Conservation (phyloP, 1,284 basidiomycete genomes). For the Cutaneotrichosporon cavernicola region DNA sequence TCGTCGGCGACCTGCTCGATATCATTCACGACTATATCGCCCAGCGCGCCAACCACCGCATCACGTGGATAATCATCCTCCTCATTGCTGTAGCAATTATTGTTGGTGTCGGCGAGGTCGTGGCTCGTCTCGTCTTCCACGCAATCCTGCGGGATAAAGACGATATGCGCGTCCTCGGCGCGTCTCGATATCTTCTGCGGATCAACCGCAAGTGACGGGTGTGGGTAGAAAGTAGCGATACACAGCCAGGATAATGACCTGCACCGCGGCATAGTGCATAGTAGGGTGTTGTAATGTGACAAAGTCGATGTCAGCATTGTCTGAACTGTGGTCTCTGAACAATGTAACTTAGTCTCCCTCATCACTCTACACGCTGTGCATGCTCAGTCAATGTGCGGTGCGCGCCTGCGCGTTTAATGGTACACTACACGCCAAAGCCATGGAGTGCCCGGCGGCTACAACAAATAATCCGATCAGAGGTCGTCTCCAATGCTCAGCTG, state of each 20-base stretch:
- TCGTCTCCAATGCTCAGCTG: constrained; percentile 78
- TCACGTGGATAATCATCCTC: constrained; percentile 95
- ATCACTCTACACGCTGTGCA: neutral
- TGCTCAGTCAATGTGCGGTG: neutral
- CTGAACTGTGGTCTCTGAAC: too few species aligned
- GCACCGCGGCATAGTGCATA: neutral
- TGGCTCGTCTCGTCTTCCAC: constrained; percentile 71
- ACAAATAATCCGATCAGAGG: constrained; percentile 55
- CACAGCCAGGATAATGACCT: too few species aligned
- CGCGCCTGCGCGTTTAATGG: constrained; percentile 7
- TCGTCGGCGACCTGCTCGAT: constrained; percentile 83
- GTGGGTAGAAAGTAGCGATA: neutral
- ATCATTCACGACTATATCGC: constrained; percentile 93
- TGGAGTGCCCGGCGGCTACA: constrained; percentile 1
- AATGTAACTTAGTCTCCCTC: too few species aligned
- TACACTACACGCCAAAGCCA: constrained; percentile 5
- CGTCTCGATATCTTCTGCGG: neutral
- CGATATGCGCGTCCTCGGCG: neutral
- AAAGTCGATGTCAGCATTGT: neutral
- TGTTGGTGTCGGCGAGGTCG: constrained; percentile 67
- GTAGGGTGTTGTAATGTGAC: neutral
- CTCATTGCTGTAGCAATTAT: constrained; percentile 84
- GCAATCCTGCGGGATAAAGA: constrained; percentile 13
- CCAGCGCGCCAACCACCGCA: constrained; percentile 85
- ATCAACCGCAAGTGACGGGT: constrained; percentile 1